These are phyloP conservation scores for Cordyceps fumosorosea DNA, from an alignment of 2,329 filamentous ascomycete genomes.

Conservation along the genomic window DNA sequence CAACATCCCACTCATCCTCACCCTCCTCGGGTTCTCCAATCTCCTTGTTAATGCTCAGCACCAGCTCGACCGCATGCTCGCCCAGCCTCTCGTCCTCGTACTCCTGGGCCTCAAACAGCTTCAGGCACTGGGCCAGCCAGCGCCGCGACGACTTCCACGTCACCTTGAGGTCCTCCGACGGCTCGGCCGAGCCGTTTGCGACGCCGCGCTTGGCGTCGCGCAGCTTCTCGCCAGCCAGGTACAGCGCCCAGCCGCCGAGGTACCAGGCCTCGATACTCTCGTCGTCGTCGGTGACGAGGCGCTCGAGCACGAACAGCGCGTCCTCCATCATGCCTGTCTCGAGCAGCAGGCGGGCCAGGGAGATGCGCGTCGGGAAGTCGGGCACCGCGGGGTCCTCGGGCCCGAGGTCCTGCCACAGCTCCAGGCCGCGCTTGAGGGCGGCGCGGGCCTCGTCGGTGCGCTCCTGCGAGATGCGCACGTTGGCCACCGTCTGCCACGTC, in stretches of 20 bases:
- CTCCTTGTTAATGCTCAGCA: conserved; percentile 55
- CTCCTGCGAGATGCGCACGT: conserved; percentile 83
- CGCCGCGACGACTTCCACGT: conserved; percentile 69
- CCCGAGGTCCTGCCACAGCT: conserved; percentile 73
- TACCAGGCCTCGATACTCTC: conserved; percentile 96
- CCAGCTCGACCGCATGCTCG: conserved; percentile 67
- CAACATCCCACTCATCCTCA: conserved; percentile 50
- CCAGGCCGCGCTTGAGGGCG: conserved; percentile 72
- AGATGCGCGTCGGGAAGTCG: conserved; percentile 80
- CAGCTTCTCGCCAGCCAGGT: conserved; percentile 67
- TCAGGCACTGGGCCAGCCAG: conserved; percentile 76
- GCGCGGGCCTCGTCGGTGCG: conserved; percentile 71
- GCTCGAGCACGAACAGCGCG: conserved; percentile 77
- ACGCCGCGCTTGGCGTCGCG: conserved; percentile 28
- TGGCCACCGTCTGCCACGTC: conserved; percentile 92
- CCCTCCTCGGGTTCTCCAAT: conserved; percentile 53
- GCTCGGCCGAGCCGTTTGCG: conserved; percentile 19
- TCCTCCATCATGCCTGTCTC: conserved; percentile 82
- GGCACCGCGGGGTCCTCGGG: conserved; percentile 68
- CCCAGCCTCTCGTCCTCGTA: conserved; percentile 80
- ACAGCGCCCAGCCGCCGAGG: conserved; percentile 87
- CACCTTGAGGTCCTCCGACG: conserved; percentile 48
- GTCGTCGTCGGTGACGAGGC: conserved; percentile 82
- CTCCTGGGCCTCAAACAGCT: conserved; percentile 69
- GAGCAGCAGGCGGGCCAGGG: conserved; percentile 77